phyloP scores from a whole-genome alignment of 345 rosid genomes.

The Syzygium jambos region DNA sequence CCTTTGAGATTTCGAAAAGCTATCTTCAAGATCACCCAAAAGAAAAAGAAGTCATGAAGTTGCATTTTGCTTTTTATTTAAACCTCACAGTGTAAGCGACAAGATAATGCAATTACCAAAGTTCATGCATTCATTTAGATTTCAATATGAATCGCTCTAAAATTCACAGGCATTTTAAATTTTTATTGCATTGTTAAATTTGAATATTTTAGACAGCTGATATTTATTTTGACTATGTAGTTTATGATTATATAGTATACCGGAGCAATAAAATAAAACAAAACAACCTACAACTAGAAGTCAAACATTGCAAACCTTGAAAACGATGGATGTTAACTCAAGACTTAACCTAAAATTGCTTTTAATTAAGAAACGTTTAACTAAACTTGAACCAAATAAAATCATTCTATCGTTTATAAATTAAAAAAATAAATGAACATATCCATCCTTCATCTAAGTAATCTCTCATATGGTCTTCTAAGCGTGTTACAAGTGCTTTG shows the following conservation, averaged over 20 bases:
- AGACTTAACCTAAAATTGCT: not conserved
- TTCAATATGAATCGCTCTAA: not conserved
- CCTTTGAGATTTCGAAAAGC: too few relatives aligned
- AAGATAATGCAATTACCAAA: not conserved
- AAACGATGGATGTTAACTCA: not conserved
- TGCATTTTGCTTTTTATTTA: not conserved
- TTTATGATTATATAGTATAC: not conserved
- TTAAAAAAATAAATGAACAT: not conserved
- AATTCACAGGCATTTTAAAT: not conserved
- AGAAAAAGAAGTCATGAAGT: not conserved
- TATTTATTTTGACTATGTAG: not conserved
- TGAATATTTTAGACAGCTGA: not conserved
- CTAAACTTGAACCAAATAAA: not conserved
- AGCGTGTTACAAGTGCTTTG: not conserved
- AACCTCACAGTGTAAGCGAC: not conserved
- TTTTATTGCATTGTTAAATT: not conserved
- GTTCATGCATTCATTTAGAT: not conserved
- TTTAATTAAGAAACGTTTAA: not conserved
- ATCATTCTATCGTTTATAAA: not conserved
- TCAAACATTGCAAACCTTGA: not conserved
- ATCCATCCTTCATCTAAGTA: not conserved
- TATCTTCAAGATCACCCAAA: too few relatives aligned
- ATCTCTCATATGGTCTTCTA: not conserved
- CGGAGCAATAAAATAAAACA: not conserved
- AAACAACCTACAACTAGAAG: not conserved